Conservation (phyloP, 1,284 basidiomycete genomes). For the Mycosarcoma maydis region DNA sequence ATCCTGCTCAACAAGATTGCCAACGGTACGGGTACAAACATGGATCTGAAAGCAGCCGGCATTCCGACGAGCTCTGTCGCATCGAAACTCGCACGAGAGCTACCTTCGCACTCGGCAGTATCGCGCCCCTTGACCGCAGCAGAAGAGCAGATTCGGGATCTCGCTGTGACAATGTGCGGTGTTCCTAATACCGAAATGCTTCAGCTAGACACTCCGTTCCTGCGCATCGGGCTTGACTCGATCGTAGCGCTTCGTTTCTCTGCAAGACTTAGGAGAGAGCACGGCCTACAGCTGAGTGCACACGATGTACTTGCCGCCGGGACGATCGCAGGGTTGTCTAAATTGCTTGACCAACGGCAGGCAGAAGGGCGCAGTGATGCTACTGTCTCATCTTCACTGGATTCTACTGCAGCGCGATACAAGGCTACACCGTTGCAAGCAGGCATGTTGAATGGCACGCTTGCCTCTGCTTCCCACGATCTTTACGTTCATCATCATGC, state of each 20-base stretch:
- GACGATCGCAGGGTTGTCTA: constrained; percentile 4
- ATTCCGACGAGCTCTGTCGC: background rate
- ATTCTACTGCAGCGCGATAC: background rate
- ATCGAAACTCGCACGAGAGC: no score
- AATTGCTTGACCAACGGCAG: background rate
- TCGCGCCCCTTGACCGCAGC: constrained; percentile 5
- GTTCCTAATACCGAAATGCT: constrained; percentile 3
- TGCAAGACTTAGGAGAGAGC: constrained; percentile 10
- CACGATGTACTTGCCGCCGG: constrained; percentile 11
- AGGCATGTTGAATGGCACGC: constrained; percentile 9
- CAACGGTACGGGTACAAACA: background rate
- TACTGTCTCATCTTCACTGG: background rate
- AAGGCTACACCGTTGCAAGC: constrained; percentile 11
- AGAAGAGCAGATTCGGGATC: constrained; percentile 6
- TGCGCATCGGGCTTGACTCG: constrained; percentile 20
- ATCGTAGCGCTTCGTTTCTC: constrained; percentile 25
- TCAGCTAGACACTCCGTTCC: constrained; percentile 2
- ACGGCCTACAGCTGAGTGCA: constrained; percentile 12
- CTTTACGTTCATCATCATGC: constrained; percentile 25
- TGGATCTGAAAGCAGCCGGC: constrained; percentile 2
- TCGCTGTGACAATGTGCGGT: constrained; percentile 5
- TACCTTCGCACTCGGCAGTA: no score
- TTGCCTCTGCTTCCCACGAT: background rate
- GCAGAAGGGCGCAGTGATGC: background rate
- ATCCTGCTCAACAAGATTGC: constrained; percentile 8